phyloP scores from a whole-genome alignment of 2,329 filamentous ascomycete species.

The Aspergillus clavatus region DNA sequence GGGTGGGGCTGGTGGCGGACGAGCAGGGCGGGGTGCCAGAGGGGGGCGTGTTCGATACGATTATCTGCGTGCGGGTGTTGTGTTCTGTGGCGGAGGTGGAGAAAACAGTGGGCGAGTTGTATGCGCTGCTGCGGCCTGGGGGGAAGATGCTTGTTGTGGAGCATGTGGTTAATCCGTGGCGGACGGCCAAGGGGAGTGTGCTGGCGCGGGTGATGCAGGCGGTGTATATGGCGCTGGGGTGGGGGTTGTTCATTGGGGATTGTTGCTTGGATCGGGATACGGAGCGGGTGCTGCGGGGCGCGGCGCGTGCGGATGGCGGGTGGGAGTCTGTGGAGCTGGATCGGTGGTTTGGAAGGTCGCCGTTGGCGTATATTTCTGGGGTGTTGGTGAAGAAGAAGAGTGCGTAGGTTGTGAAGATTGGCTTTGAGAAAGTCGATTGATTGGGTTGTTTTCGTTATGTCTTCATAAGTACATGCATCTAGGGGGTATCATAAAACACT shows the following conservation, averaged over 20 bases:
- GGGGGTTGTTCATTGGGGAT: slow-evolving; percentile 50
- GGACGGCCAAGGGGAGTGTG: slow-evolving; percentile 42
- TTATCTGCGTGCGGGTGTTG: slow-evolving; percentile 51
- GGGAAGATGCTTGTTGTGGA: slow-evolving; percentile 53
- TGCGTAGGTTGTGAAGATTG: neutral
- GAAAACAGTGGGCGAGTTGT: slow-evolving; percentile 44
- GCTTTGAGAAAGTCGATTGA: neutral
- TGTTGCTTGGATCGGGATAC: slow-evolving; percentile 51
- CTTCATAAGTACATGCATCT: neutral
- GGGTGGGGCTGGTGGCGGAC: slow-evolving; percentile 36
- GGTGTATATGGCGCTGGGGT: slow-evolving; percentile 44
- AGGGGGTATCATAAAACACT: neutral
- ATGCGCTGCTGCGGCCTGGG: slow-evolving; percentile 50
- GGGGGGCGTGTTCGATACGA: slow-evolving; percentile 56
- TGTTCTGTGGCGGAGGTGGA: slow-evolving; percentile 50
- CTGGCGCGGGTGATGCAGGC: slow-evolving; percentile 45
- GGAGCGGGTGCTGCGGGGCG: slow-evolving; percentile 38
- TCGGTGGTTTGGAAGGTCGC: slow-evolving; percentile 33
- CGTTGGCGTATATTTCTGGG: slow-evolving; percentile 40
- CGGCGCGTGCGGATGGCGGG: slow-evolving; percentile 38
- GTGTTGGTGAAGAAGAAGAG: slow-evolving; percentile 40
- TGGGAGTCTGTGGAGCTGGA: slow-evolving; percentile 50
- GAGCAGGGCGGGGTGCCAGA: slow-evolving; percentile 26
- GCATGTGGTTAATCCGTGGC: slow-evolving; percentile 52
- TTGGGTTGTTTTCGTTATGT: too few relatives aligned